Evolutionary conservation across 306 rosid genomes (phyloP).

Genomic region (Cucurbita maxima): DNA sequence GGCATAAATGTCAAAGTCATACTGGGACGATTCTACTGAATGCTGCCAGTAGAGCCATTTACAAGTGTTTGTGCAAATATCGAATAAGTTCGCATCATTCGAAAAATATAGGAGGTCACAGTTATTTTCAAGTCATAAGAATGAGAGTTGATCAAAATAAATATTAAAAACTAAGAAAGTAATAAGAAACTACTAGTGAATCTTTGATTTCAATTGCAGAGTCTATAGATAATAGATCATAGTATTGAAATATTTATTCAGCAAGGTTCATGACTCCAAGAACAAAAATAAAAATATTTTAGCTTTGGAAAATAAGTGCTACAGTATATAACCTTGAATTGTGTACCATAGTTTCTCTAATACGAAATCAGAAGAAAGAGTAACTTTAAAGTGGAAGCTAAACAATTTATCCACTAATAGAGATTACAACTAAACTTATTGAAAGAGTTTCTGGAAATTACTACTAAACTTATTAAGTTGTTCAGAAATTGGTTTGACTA

Average conservation of each 20-base stretch:
- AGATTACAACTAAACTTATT: background rate
- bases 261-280: background rate
- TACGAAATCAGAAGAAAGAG: too few relatives aligned
- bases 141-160: background rate
- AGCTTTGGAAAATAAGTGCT: too few relatives aligned
- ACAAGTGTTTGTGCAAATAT: background rate
- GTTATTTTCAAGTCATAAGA: background rate
- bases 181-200: too few relatives aligned
- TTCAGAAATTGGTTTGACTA: background rate
- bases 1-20: too few relatives aligned
- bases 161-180: background rate
- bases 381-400: background rate
- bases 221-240: background rate
- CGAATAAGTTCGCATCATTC: background rate
- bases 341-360: too few relatives aligned
- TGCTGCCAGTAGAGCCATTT: background rate
- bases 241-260: background rate
- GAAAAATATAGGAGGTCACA: background rate
- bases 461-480: background rate
- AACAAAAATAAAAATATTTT: background rate
- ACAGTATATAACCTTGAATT: too few relatives aligned
- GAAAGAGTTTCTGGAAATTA: background rate
- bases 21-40: too few relatives aligned
- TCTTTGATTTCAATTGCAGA: too few relatives aligned
- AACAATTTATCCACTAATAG: background rate